phyloP scores from a whole-genome alignment of 2,329 filamentous ascomycete species.

The Cryphonectria parasitica region DNA sequence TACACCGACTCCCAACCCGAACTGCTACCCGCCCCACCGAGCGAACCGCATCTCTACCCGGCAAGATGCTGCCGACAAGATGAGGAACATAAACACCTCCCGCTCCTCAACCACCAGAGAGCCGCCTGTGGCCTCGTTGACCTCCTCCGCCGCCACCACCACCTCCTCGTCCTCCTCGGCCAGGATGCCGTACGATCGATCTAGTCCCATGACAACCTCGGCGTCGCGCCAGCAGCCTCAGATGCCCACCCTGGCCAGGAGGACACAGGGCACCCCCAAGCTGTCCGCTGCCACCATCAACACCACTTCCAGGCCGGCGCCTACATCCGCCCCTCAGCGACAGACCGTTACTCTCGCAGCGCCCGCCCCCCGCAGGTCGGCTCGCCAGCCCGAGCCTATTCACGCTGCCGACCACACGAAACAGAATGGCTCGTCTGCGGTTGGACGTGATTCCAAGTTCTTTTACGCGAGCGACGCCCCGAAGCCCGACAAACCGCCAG shows the following conservation, averaged over 20 bases:
- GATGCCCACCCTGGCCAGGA: slow-evolving; percentile 69
- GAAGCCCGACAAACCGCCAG: slow-evolving; percentile 47
- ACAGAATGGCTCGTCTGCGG: slow-evolving; percentile 37
- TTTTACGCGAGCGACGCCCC: slow-evolving; percentile 84
- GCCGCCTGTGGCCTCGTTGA: slow-evolving; percentile 10
- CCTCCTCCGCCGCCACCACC: not conserved
- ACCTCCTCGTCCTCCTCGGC: slow-evolving; percentile 15
- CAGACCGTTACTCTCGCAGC: slow-evolving; percentile 43
- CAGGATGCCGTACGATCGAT: slow-evolving; percentile 29
- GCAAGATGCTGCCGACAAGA: slow-evolving; percentile 34
- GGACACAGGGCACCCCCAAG: slow-evolving; percentile 58
- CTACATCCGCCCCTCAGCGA: slow-evolving; percentile 31
- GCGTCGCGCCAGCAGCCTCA: slow-evolving; percentile 55
- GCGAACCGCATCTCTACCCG: slow-evolving; percentile 12
- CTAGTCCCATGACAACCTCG: slow-evolving; percentile 49
- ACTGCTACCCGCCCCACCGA: not conserved
- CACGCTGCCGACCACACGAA: slow-evolving; percentile 37
- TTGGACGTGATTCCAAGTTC: slow-evolving; percentile 69
- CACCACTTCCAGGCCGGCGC: slow-evolving; percentile 31
- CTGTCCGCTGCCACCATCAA: slow-evolving; percentile 48
- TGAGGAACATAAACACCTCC: slow-evolving; percentile 33
- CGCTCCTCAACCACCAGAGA: slow-evolving; percentile 28
- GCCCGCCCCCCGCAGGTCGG: slow-evolving; percentile 46
- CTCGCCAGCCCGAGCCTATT: slow-evolving; percentile 32
- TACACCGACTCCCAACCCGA: not conserved